A percentile compares a stretch with the other conserved stretches of the same genome.
phyloP scores from a whole-genome alignment of 306 rosid species.

The Begonia masoniana region DNA sequence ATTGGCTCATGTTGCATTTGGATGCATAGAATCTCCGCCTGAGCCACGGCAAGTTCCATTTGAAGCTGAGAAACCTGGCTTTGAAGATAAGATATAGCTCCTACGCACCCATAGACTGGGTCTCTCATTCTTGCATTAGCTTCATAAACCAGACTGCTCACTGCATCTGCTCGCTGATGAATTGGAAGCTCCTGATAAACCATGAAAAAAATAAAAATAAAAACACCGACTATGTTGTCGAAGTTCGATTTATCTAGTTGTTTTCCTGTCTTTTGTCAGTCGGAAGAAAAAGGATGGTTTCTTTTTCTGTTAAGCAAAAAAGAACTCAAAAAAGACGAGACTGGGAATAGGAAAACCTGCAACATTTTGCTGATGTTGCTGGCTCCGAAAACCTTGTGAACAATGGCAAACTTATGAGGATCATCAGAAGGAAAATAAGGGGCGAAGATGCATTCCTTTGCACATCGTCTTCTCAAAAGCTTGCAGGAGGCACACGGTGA shows the following conservation, averaged over 20 bases:
- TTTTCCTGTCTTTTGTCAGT: too few species aligned
- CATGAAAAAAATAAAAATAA: background rate
- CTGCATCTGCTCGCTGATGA: conserved; percentile 80
- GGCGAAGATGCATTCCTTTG: conserved; percentile 72
- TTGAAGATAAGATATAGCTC: conserved; percentile 69
- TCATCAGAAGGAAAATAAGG: conserved; percentile 86
- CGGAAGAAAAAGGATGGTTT: too few species aligned
- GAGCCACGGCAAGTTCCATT: conserved; percentile 89
- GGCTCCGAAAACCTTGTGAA: conserved; percentile 94
- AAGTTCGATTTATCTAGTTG: too few species aligned
- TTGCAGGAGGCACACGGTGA: conserved; percentile 98
- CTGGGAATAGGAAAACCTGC: conserved; percentile 32
- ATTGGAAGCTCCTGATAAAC: conserved; percentile 52
- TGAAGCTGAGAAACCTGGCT: conserved; percentile 80
- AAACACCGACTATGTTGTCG: too few species aligned
- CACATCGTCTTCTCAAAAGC: conserved; percentile 70
- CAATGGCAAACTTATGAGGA: conserved; percentile 79
- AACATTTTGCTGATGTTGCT: conserved; percentile 94
- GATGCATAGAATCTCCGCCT: conserved; percentile 77
- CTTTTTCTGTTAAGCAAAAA: too few species aligned
- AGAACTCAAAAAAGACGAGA: too few species aligned
- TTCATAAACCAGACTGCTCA: conserved; percentile 85
- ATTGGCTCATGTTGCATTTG: conserved; percentile 62
- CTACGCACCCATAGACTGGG: conserved; percentile 89
- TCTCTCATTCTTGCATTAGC: conserved; percentile 88